Base-by-base conservation (phyloP, 371 early-diverging fungal genomes). In the Rhizopus delemar region DNA sequence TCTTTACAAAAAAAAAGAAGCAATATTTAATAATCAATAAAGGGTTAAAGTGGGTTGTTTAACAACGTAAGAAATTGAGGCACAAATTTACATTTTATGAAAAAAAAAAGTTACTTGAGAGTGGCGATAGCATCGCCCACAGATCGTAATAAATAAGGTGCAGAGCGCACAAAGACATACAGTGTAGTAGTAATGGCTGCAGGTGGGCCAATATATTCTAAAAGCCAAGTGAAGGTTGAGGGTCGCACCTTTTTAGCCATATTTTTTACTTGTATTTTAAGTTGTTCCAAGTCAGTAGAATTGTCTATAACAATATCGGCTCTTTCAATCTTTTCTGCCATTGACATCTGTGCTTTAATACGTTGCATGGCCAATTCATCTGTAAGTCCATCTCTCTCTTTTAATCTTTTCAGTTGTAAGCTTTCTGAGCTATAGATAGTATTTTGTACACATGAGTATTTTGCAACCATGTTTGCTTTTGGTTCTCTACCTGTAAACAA, bases 221-320 rank as follows among this genome's bases (percentile, higher is more conserved):
- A 41, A 1, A 74, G 16, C 81, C 81, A 80, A 32, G 71, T 69
- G 0, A 67, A 29, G 8, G 62, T 66, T 7, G 61, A 75, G 51
- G 88, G 88, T 41, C 66, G 67, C 4, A 82, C 34, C 22, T 73
- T 68, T 5, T 70, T 64, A 22, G 81, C 49, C 52, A 85, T 62
- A n/a, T 78, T 65, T 46, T 74, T 69, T 4, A 93, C 87, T 65
- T 90, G 88, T 0, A 57, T 59, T 38, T 82, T 68, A 4, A 93
- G 76, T 32, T 88, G 84, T 16, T 76, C 71, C 4, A 89, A 51
- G 28, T 84, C 80, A 4, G 86, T 87, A 4, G 89, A 82, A 69
- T 98, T 98, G 65, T 94, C 90, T 45, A 98, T 73, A 5, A 97
- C 90, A 49, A 83, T 77, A 46, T 91, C 85, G 0, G 97, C 97